Percentiles rank a stretch among this genome's conserved stretches.
Evolutionary conservation across 768 basidiomycete species (phyloP).

Genomic region (Leucosporidium creatinivorum): DNA sequence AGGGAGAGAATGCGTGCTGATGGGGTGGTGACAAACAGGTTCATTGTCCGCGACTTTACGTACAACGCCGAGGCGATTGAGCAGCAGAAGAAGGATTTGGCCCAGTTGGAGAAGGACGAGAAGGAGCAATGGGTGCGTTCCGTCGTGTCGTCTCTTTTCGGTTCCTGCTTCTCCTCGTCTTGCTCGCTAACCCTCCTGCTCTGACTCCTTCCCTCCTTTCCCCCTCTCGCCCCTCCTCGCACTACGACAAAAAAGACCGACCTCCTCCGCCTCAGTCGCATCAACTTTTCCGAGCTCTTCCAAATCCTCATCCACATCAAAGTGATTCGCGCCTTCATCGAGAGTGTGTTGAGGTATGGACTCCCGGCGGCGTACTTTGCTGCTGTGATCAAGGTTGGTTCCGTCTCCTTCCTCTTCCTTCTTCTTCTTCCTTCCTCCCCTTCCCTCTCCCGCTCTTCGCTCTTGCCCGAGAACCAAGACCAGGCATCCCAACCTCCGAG

Average conservation of each 20-base stretch:
- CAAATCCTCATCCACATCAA: slow-evolving; percentile 91
- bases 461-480: no score
- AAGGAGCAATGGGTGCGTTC: slow-evolving; percentile 87
- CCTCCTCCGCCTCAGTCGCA: slow-evolving; percentile 76
- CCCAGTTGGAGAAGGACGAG: slow-evolving; percentile 73
- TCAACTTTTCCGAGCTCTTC: slow-evolving; percentile 95
- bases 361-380: slow-evolving; percentile 85
- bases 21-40: no score
- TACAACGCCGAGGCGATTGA: slow-evolving; percentile 73
- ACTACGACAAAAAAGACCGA: slow-evolving; percentile 58
- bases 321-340: slow-evolving; percentile 80
- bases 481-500: no score
- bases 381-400: slow-evolving; percentile 64
- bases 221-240: neutral
- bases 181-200: neutral
- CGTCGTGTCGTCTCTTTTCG: no score
- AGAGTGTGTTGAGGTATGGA: slow-evolving; percentile 91
- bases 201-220: neutral
- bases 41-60: slow-evolving; percentile 87
- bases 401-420: neutral
- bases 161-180: no score
- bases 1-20: no score
- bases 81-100: slow-evolving; percentile 74
- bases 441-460: neutral
- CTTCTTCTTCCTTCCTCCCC: no score